These are phyloP conservation scores for Capronia coronata DNA, from an alignment of 2,329 filamentous ascomycete species.

Conservation along the genomic window DNA sequence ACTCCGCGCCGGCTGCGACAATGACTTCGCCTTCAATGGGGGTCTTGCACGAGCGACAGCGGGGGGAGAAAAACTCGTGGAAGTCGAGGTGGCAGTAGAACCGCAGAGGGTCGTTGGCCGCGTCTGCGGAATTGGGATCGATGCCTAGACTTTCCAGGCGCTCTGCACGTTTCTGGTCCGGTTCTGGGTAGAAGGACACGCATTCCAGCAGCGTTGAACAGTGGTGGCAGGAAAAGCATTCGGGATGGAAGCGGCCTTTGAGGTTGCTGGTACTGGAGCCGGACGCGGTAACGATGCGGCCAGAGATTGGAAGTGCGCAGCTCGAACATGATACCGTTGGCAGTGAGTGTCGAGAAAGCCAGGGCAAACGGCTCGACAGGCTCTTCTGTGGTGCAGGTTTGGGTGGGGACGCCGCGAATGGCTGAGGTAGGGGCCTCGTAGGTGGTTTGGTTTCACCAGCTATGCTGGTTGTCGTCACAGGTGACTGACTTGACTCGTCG, in stretches of 20 bases:
- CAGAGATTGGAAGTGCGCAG: slow-evolving; percentile 77
- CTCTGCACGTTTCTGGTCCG: slow-evolving; percentile 61
- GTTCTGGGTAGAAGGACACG: slow-evolving; percentile 93
- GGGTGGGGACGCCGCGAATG: slow-evolving; percentile 30
- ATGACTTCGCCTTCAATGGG: slow-evolving; percentile 94
- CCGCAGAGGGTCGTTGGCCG: slow-evolving; percentile 62
- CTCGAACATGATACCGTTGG: slow-evolving; percentile 73
- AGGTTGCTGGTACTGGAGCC: slow-evolving; percentile 43
- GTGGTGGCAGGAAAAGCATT: slow-evolving; percentile 84
- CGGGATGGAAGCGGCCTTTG: slow-evolving; percentile 70
- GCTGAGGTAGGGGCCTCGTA: slow-evolving; percentile 21
- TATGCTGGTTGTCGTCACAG: slow-evolving; percentile 4
- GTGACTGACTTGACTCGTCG: neutral
- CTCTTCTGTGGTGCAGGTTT: slow-evolving; percentile 36
- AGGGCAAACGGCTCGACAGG: slow-evolving; percentile 26
- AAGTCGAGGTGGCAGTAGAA: slow-evolving; percentile 99
- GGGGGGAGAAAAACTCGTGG: slow-evolving; percentile 86
- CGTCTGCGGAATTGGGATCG: slow-evolving; percentile 41
- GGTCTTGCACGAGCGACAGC: slow-evolving; percentile 93
- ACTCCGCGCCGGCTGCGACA: slow-evolving; percentile 87
- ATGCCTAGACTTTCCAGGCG: slow-evolving; percentile 62
- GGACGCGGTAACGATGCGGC: slow-evolving; percentile 78
- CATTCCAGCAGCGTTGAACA: slow-evolving; percentile 87
- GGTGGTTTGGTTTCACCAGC: slow-evolving; percentile 1
- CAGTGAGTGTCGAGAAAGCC: slow-evolving; percentile 35